Conservation (phyloP, 2,329 filamentous ascomycete genomes). For the Harringtonia lauricola region DNA sequence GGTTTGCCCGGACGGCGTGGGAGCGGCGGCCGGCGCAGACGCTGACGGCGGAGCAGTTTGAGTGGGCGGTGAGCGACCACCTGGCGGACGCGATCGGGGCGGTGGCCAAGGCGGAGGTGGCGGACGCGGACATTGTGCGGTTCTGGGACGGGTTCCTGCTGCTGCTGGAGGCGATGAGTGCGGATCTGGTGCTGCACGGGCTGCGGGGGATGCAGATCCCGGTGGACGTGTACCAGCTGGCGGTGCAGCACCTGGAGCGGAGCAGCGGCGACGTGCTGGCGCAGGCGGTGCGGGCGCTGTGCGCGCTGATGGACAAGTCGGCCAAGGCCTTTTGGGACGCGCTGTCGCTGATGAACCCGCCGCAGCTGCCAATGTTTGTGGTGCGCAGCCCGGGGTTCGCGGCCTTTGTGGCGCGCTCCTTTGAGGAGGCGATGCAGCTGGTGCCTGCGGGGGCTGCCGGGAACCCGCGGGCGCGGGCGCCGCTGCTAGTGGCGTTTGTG, state of each 20-base stretch:
- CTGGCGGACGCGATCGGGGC: constrained; percentile 55
- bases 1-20: constrained; percentile 62
- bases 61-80: constrained; percentile 73
- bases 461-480: constrained; percentile 2
- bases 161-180: constrained; percentile 64
- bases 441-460: constrained; percentile 1
- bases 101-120: constrained; percentile 39
- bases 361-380: constrained; percentile 72
- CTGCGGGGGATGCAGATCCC: constrained; percentile 71
- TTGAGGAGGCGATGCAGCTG: constrained; percentile 36
- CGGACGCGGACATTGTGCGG: constrained; percentile 41
- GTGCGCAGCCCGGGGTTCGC: constrained; percentile 61
- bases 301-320: constrained; percentile 61
- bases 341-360: constrained; percentile 69
- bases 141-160: constrained; percentile 73
- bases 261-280: constrained; percentile 48
- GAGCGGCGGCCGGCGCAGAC: constrained; percentile 47
- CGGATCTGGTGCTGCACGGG: constrained; percentile 64
- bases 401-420: constrained; percentile 48
- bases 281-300: constrained; percentile 59
- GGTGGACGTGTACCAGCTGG: constrained; percentile 56
- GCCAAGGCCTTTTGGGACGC: constrained; percentile 80
- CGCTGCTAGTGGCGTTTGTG: constrained; percentile 66
- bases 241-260: constrained; percentile 40
- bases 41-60: constrained; percentile 65